phyloP scores from a whole-genome alignment of 352 stramenopile species.

The Phytophthora pini region DNA sequence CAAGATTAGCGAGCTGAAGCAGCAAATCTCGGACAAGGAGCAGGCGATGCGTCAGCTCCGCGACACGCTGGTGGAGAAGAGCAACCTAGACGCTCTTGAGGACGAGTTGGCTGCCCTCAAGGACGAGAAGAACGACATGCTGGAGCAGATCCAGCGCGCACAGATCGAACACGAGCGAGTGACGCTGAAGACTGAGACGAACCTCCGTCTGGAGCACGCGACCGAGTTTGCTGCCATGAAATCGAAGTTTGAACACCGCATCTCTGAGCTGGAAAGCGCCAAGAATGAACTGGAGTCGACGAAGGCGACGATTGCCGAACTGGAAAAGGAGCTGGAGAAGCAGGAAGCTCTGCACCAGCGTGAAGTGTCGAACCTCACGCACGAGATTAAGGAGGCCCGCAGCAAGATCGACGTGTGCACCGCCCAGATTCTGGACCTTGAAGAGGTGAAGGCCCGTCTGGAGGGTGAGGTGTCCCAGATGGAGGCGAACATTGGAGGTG shows the following conservation, averaged over 20 bases:
- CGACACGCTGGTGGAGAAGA: slow-evolving; percentile 56
- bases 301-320: slow-evolving; percentile 36
- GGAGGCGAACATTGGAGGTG: slow-evolving; percentile 44
- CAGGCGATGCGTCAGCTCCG: slow-evolving; percentile 46
- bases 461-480: slow-evolving; percentile 48
- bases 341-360: slow-evolving; percentile 41
- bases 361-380: slow-evolving; percentile 46
- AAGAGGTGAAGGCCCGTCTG: slow-evolving; percentile 43
- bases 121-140: slow-evolving; percentile 60
- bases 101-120: slow-evolving; percentile 46
- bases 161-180: slow-evolving; percentile 49
- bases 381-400: slow-evolving; percentile 54
- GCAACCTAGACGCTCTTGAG: slow-evolving; percentile 53
- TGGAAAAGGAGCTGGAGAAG: slow-evolving; percentile 51
- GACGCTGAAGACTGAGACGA: slow-evolving; percentile 43
- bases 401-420: slow-evolving; percentile 45
- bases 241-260: slow-evolving; percentile 44
- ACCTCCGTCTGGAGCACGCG: slow-evolving; percentile 36
- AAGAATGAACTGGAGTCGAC: slow-evolving; percentile 45
- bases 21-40: slow-evolving; percentile 55
- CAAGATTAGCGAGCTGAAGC: slow-evolving; percentile 54
- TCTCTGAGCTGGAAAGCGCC: slow-evolving; percentile 49
- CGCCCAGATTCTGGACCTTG: slow-evolving; percentile 41
- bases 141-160: slow-evolving; percentile 46
- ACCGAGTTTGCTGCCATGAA: slow-evolving; percentile 54